Evolutionary conservation across 345 rosid species (phyloP).

Genomic region (Camelina laxa): DNA sequence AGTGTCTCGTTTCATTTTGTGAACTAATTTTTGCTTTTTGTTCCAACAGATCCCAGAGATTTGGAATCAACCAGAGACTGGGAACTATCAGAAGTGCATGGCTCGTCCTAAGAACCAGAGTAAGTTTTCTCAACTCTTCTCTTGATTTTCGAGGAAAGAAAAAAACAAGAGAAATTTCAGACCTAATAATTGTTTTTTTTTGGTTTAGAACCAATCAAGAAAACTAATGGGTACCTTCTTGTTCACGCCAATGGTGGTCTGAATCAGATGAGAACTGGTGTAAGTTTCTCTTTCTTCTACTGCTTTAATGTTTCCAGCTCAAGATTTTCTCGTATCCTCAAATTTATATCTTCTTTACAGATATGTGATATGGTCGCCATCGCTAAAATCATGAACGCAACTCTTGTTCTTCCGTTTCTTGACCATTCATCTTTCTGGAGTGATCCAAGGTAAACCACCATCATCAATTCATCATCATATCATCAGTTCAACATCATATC

Average conservation of each 20-base stretch:
- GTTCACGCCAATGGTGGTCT: slow-evolving; percentile 86
- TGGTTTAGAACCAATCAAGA: background rate
- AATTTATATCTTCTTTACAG: slow-evolving; percentile 39
- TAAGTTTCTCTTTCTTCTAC: slow-evolving; percentile 33
- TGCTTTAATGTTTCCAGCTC: background rate
- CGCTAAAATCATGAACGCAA: slow-evolving; percentile 74
- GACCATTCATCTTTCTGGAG: slow-evolving; percentile 81
- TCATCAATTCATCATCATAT: background rate
- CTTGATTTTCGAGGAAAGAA: background rate
- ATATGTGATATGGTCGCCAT: slow-evolving; percentile 81
- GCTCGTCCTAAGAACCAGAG: slow-evolving; percentile 52
- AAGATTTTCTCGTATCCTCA: slow-evolving; percentile 4
- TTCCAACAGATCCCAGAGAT: slow-evolving; percentile 50
- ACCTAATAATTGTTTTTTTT: background rate
- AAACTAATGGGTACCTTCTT: slow-evolving; percentile 61
- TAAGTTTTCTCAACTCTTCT: slow-evolving; percentile 29
- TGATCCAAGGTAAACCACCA: slow-evolving; percentile 61
- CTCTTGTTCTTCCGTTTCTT: slow-evolving; percentile 69
- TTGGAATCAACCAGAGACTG: slow-evolving; percentile 57
- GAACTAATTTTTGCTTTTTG: slow-evolving; percentile 2
- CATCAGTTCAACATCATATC: background rate
- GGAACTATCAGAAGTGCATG: slow-evolving; percentile 54
- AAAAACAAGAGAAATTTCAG: background rate
- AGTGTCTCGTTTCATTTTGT: background rate
- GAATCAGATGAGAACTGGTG: slow-evolving; percentile 91